Conservation (phyloP, 192 early-diverging fungal species). For the Thamnidium elegans region DNA sequence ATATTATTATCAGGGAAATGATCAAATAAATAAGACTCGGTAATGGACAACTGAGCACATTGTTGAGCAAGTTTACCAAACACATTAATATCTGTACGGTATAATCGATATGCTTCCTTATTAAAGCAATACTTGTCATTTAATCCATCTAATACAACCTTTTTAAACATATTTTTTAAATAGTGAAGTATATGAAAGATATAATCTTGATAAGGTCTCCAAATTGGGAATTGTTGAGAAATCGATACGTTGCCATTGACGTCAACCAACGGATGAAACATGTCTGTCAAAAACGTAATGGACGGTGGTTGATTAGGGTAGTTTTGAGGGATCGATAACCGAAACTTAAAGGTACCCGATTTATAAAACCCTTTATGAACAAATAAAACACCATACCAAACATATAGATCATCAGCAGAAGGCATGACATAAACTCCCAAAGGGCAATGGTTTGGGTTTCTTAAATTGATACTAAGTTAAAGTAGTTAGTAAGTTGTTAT, state of each 20-base stretch:
- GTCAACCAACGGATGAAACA: constrained; percentile 86
- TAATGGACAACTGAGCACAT: constrained; percentile 69
- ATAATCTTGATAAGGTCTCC: constrained; percentile 80
- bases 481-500: background rate
- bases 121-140: constrained; percentile 59
- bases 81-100: constrained; percentile 52
- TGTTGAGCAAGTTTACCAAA: constrained; percentile 72
- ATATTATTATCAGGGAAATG: constrained; percentile 53
- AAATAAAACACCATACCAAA: constrained; percentile 85
- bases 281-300: constrained; percentile 68
- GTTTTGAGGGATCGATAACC: constrained; percentile 69
- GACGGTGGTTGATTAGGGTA: constrained; percentile 75
- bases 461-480: constrained; percentile 61
- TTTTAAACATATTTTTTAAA: constrained; percentile 83
- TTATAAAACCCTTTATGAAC: constrained; percentile 89
- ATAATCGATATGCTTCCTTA: constrained; percentile 63
- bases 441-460: constrained; percentile 78
- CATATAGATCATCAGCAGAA: constrained; percentile 56
- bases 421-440: constrained; percentile 88
- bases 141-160: constrained; percentile 65
- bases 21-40: constrained; percentile 60
- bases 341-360: constrained; percentile 87
- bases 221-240: constrained; percentile 76
- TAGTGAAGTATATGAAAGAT: constrained; percentile 86
- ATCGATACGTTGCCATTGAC: constrained; percentile 64